These are phyloP conservation scores for Cytospora mali DNA, from an alignment of 2,329 filamentous ascomycete species.

Conservation along the genomic window DNA sequence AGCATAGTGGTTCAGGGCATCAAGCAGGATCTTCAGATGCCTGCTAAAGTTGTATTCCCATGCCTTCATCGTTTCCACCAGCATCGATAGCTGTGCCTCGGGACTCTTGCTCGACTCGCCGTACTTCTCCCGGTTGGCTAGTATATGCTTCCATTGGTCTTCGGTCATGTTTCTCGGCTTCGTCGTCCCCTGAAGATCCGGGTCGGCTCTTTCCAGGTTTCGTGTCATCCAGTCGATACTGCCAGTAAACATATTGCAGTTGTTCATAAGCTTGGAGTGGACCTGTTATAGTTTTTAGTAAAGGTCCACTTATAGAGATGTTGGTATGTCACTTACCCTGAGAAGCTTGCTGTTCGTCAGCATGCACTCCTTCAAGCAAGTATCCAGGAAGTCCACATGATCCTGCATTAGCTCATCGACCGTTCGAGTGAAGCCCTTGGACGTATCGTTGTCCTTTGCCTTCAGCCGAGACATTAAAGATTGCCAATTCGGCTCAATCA, in stretches of 20 bases:
- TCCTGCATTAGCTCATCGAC: conserved; percentile 99
- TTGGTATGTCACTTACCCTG: conserved; percentile 60
- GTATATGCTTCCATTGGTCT: conserved; percentile 63
- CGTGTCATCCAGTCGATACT: conserved; percentile 87
- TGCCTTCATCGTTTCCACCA: conserved; percentile 81
- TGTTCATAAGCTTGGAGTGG: conserved; percentile 95
- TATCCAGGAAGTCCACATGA: conserved; percentile 96
- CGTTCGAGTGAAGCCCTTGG: conserved; percentile 60
- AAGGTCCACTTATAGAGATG: background rate
- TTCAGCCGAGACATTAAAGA: conserved; percentile 86
- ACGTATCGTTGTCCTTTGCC: conserved; percentile 53
- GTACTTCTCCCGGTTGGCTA: conserved; percentile 49
- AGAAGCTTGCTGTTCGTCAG: conserved; percentile 94
- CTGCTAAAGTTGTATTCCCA: conserved; percentile 93
- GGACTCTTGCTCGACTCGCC: conserved; percentile 40
- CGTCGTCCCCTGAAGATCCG: conserved; percentile 66
- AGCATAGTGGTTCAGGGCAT: conserved; percentile 95
- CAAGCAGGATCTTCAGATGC: conserved; percentile 90
- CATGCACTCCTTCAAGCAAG: conserved; percentile 98
- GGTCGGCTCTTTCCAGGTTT: conserved; percentile 81
- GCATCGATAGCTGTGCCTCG: conserved; percentile 49
- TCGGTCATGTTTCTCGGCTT: conserved; percentile 62
- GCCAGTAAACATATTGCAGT: conserved; percentile 89
- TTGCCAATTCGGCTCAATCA: conserved; percentile 97
- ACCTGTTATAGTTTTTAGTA: conserved; percentile 62